phyloP scores from a whole-genome alignment of 2,329 filamentous ascomycete genomes.

The Alternaria incomplexa region DNA sequence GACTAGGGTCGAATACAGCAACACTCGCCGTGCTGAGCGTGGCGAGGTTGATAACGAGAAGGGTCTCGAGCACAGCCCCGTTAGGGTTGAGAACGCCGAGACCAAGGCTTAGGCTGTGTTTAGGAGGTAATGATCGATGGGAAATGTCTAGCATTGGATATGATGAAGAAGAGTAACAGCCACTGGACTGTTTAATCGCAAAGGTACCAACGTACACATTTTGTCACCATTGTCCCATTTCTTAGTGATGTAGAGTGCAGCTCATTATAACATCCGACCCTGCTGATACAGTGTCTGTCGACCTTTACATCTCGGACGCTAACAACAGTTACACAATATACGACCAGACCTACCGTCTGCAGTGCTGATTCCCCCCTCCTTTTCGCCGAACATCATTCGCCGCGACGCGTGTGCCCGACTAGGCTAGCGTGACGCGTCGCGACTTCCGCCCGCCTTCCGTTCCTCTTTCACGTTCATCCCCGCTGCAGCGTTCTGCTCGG shows the following conservation, averaged over 20 bases:
- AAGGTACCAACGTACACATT: background rate
- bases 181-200: background rate
- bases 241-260: background rate
- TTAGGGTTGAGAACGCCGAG: conserved; percentile 27
- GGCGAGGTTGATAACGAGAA: conserved; percentile 37
- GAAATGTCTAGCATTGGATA: background rate
- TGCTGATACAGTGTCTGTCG: background rate
- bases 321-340: background rate
- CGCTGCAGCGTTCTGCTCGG: background rate
- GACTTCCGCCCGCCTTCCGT: background rate
- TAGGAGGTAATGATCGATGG: background rate
- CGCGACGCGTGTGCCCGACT: background rate
- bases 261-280: no score
- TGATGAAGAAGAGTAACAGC: background rate
- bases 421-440: background rate
- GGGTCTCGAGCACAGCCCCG: conserved; percentile 24
- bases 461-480: background rate
- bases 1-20: conserved; percentile 41
- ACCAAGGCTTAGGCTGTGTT: conserved; percentile 5
- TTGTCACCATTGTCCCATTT: background rate
- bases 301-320: rapidly evolving
- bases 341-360: background rate
- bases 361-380: background rate
- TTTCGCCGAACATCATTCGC: background rate
- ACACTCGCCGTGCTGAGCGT: conserved; percentile 27